Conservation (phyloP, 2,329 filamentous ascomycete species). For the Blastomyces gilchristii region DNA sequence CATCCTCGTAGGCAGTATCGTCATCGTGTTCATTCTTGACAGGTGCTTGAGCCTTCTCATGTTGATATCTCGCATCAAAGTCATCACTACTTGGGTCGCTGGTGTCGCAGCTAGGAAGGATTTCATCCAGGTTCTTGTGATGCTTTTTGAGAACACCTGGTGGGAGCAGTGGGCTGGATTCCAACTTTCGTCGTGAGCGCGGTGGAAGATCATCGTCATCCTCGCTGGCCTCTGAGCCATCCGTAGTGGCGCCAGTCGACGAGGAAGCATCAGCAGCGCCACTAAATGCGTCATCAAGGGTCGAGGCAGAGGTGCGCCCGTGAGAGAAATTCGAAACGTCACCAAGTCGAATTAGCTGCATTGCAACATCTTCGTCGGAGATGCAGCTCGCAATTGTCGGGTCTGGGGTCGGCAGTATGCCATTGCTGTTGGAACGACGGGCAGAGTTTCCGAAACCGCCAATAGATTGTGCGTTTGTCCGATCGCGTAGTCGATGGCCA, state of each 20-base stretch:
- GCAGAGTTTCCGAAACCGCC: slow-evolving; percentile 33
- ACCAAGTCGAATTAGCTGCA: slow-evolving; percentile 91
- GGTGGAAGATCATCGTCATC: slow-evolving; percentile 47
- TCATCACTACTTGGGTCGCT: slow-evolving; percentile 54
- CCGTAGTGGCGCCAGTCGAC: slow-evolving; percentile 74
- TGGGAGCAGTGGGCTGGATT: slow-evolving; percentile 36
- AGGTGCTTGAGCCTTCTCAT: slow-evolving; percentile 43
- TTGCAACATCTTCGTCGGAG: slow-evolving; percentile 94
- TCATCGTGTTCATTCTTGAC: slow-evolving; percentile 49
- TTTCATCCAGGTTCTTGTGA: slow-evolving; percentile 43
- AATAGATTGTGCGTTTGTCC: slow-evolving; percentile 45
- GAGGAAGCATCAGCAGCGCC: slow-evolving; percentile 76
- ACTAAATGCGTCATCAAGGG: slow-evolving; percentile 85
- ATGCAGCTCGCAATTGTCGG: slow-evolving; percentile 96
- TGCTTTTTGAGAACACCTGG: slow-evolving; percentile 38
- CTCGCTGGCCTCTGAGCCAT: slow-evolving; percentile 55
- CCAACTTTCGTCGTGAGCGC: slow-evolving; percentile 34
- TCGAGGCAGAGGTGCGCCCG: slow-evolving; percentile 85
- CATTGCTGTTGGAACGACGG: slow-evolving; percentile 34
- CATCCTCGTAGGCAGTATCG: slow-evolving; percentile 25
- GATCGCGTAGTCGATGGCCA: slow-evolving; percentile 56
- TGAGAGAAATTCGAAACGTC: slow-evolving; percentile 91
- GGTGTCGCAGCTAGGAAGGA: slow-evolving; percentile 47
- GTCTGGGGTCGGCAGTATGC: slow-evolving; percentile 81
- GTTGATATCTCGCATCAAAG: slow-evolving; percentile 44